Base-by-base conservation (phyloP, 2,329 filamentous ascomycete genomes). In the Pezicula rhizophila region DNA sequence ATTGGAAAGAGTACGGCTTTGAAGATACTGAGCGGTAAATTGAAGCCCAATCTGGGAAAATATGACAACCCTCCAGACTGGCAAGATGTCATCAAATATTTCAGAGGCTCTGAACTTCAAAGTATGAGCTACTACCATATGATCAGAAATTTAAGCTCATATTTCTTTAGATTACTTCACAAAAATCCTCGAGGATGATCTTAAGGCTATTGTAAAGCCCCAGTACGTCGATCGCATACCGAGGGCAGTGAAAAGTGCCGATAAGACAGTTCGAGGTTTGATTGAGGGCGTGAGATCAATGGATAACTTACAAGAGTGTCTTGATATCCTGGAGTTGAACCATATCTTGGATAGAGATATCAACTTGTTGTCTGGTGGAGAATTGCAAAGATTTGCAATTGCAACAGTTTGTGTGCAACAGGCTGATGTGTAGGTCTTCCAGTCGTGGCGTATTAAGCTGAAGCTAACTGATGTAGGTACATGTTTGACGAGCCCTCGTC, bases 401-500 rank as follows among this genome's bases (percentile, higher is more conserved):
- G 93, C 88, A 63, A 88, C 92, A 45, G 90, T 96, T 55, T 96
- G 91, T 64, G 91, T 97, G 18, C 92, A 97, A 69, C 84, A 95
- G 64, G 92, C 92, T 59, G 93, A 99, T 68, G 89, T 95, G 74
- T 82, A 75, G 65, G 77, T 66, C 44, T 11, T 28, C 18, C 7
- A 26, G 15, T 8, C 20, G 18, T 17, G 25, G 44, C 7, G 31
- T 40, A 34, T 35, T 2, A 26, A 20, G 8, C 25, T 25, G 2
- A 31, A 31, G 8, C 15, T 12, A 37, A 34, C n/a, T 31, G 42
- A 52, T 46, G 2, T 57, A 80, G 74, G 10, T 99, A 99, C 78
- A 97, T 99, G 93, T 99, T 99, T 64, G 93, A 99, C 70, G 93
- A 99, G 75, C 95, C 95, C 15, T 97, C 92, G 37, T 99, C 93